Percentiles rank a stretch among this genome's conserved stretches.
Evolutionary conservation across 148 eudicot genomes (phyloP).

Genomic region (Diospyros kaki): DNA sequence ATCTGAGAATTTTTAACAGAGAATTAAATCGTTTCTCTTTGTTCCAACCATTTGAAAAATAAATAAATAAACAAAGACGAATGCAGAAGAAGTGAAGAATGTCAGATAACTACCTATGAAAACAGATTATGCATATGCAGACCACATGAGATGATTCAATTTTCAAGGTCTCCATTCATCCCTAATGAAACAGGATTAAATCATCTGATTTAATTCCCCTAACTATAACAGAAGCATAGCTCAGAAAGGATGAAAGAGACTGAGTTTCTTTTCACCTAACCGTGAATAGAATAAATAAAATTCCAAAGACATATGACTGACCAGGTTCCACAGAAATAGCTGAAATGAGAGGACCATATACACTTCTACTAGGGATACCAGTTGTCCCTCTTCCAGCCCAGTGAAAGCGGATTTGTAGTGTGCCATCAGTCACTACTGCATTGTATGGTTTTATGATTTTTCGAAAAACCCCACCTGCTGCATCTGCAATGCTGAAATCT

Average conservation of each 20-base stretch:
- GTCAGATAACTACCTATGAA: too few relatives aligned
- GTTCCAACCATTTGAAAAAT: too few relatives aligned
- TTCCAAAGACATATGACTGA: slow-evolving; percentile 2
- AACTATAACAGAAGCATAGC: too few relatives aligned
- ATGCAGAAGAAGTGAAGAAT: too few relatives aligned
- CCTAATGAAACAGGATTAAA: neutral
- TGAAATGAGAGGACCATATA: slow-evolving; percentile 39
- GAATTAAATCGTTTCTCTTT: too few relatives aligned
- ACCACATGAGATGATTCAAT: neutral
- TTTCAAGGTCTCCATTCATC: neutral
- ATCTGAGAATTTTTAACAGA: too few relatives aligned
- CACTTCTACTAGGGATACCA: slow-evolving; percentile 19
- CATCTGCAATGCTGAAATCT: slow-evolving; percentile 33
- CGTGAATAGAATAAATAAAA: neutral
- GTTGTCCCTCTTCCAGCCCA: slow-evolving; percentile 46
- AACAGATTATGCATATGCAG: too few relatives aligned
- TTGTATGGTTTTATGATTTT: slow-evolving; percentile 5
- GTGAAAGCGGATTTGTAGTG: slow-evolving; percentile 28
- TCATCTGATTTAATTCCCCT: neutral
- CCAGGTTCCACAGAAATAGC: slow-evolving; percentile 36
- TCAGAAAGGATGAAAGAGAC: neutral
- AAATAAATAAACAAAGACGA: too few relatives aligned
- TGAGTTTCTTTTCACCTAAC: neutral
- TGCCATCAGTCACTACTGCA: slow-evolving; percentile 14
- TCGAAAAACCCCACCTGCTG: slow-evolving; percentile 32